Base-by-base conservation (phyloP, 768 basidiomycete genomes). In the Saitozyma podzolica region DNA sequence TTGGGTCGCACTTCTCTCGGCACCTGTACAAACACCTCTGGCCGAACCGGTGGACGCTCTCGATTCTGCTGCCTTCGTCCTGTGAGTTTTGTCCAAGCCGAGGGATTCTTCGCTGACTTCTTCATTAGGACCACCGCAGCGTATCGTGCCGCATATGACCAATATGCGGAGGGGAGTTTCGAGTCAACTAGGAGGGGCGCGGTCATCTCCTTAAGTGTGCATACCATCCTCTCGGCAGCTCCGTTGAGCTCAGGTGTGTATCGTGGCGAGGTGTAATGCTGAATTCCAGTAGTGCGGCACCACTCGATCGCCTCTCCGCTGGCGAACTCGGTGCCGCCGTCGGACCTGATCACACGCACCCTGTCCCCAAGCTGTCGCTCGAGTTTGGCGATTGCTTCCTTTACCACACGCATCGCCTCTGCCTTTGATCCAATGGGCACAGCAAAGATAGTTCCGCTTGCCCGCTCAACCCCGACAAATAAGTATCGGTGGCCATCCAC, bases 71-170 rank as follows among this genome's bases (percentile, higher is more conserved):
- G 14, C 19, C 47, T n/a, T 17, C 47, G 14, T 48, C 47, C 47
- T 48, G 47, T 48, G 16, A 53, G 51, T n/a, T 4, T 37, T 53
- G 51, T 53, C 51, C 51, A n/a, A 13, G 51, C 51, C 13, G 20
- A 13, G 20, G 13, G 13, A 20, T n/a, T 53, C 4, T 53, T 53
- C 4, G 29, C 51, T n/a, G 13, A 14, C 2, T 2, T 14, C 29
- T 56, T 56, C 54, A 56, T 56, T 14, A 56, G 20, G 54, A 56
- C 41, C 16, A 56, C 54, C 20, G 54, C 54, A 16, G 54, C 54
- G 41, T 56, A 56, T 29, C 29, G 11, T 10, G 40, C 54, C 20
- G 54, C 54, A 56, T 56, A 43, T 10, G 54, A 56, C 54, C 54
- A 42, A 29, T 56, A 56, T 56, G 13, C 13, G 40, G 13, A 10